Conservation (phyloP, 2,329 filamentous ascomycete genomes). For the Pseudocercospora fijiensis region DNA sequence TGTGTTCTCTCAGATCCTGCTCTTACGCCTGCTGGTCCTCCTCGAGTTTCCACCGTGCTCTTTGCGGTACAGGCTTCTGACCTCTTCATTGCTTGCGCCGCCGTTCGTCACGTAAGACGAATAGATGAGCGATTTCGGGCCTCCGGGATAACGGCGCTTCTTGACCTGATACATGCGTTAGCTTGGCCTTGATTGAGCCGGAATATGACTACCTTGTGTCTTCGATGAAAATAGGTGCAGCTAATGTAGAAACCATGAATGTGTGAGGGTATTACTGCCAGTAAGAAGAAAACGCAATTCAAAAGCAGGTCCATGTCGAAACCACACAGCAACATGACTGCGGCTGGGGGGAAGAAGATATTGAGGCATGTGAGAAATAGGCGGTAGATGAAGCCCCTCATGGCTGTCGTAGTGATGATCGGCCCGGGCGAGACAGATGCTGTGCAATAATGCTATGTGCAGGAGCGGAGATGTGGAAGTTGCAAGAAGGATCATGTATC, state of each 20-base stretch:
- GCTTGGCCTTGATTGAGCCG: not conserved
- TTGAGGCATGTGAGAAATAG: constrained; percentile 41
- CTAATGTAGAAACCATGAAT: constrained; percentile 46
- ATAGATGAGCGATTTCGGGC: constrained; percentile 38
- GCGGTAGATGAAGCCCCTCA: constrained; percentile 32
- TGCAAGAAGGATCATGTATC: not conserved
- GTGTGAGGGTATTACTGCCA: constrained; percentile 44
- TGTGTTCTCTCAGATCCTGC: constrained; percentile 4
- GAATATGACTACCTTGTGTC: constrained; percentile 33
- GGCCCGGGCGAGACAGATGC: not conserved
- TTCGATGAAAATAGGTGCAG: constrained; percentile 43
- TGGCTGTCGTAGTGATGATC: not conserved
- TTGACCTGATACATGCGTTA: constrained; percentile 33
- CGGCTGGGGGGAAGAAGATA: constrained; percentile 44
- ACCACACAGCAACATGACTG: constrained; percentile 41
- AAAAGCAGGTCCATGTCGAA: constrained; percentile 39
- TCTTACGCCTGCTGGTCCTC: constrained; percentile 5
- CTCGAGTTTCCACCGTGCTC: constrained; percentile 21
- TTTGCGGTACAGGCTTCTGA: constrained; percentile 34
- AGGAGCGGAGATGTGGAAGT: not conserved
- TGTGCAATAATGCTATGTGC: not conserved
- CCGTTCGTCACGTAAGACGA: constrained; percentile 42
- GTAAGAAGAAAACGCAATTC: constrained; percentile 43
- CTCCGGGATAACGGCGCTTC: constrained; percentile 42
- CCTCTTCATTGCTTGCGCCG: constrained; percentile 37